phyloP scores from a whole-genome alignment of 192 early-diverging fungal species.

The Coemansia sp. region DNA sequence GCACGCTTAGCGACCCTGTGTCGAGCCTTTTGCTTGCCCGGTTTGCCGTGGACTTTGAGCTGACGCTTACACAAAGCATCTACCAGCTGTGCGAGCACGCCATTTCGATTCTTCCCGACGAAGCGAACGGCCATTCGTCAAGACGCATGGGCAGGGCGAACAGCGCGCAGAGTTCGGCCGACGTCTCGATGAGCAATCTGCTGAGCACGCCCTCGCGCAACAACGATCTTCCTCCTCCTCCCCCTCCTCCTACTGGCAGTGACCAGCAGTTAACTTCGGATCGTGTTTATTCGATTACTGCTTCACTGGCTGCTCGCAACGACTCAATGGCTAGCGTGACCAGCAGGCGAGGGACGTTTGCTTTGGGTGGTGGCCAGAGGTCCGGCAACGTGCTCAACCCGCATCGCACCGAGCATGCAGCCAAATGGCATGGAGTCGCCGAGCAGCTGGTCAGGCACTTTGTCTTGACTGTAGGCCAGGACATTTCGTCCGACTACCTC shows the following conservation, averaged over 20 bases:
- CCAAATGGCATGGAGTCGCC: slow-evolving; percentile 39
- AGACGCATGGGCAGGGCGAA: neutral
- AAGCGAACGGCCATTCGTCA: neutral
- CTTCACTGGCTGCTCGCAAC: slow-evolving; percentile 17
- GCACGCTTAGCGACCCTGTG: slow-evolving; percentile 36
- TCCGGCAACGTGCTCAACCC: slow-evolving; percentile 2
- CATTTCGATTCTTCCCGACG: slow-evolving; percentile 32
- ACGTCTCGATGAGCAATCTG: slow-evolving; percentile 21
- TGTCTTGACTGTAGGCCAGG: slow-evolving; percentile 48
- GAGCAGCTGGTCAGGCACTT: slow-evolving; percentile 36
- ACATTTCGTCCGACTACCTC: slow-evolving; percentile 42
- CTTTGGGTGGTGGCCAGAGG: neutral
- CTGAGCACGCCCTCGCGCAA: neutral
- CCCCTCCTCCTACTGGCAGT: neutral
- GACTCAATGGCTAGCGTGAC: slow-evolving; percentile 39
- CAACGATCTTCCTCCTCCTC: neutral
- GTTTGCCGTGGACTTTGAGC: slow-evolving; percentile 48
- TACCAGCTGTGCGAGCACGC: slow-evolving; percentile 53
- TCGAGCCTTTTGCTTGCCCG: slow-evolving; percentile 39
- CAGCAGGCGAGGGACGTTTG: slow-evolving; percentile 16
- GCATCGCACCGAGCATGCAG: slow-evolving; percentile 17
- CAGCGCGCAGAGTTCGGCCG: slow-evolving; percentile 17
- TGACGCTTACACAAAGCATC: slow-evolving; percentile 47
- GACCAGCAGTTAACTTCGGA: slow-evolving; percentile 5
- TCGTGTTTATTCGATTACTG: slow-evolving; percentile 24